A percentile compares a stretch with the other conserved stretches of the same genome.
phyloP scores from a whole-genome alignment of 169 alveolate genomes.

The Pseudocohnilembus persalinus region DNA sequence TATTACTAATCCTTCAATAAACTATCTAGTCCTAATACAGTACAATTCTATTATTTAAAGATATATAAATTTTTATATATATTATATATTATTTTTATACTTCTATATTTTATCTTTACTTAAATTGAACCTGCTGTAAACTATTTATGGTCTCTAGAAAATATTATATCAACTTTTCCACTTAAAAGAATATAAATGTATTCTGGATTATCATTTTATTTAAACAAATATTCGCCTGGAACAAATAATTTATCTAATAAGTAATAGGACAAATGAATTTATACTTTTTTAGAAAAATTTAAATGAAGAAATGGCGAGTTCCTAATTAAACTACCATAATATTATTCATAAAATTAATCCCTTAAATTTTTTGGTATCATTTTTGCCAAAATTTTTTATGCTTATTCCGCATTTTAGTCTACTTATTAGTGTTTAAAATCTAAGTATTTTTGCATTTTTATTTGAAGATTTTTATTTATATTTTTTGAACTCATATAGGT shows the following conservation, averaged over 20 bases:
- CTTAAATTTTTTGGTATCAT: neutral
- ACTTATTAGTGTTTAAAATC: neutral
- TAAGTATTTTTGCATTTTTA: neutral
- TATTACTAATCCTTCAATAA: neutral
- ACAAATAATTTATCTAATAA: neutral
- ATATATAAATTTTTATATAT: too few relatives aligned
- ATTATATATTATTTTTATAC: too few relatives aligned
- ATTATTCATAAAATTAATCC: neutral
- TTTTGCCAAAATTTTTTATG: neutral
- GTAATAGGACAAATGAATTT: neutral
- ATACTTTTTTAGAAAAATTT: neutral
- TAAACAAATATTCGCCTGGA: neutral
- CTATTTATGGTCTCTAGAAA: neutral
- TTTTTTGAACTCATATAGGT: neutral
- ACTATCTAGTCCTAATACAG: neutral
- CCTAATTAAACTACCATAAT: neutral
- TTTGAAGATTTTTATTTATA: neutral
- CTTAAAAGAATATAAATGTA: neutral
- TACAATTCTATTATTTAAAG: neutral
- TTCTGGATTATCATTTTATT: neutral
- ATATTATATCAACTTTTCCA: neutral
- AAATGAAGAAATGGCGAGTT: neutral
- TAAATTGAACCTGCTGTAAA: neutral
- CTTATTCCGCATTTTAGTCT: neutral
- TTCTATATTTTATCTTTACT: neutral